phyloP scores from a whole-genome alignment of 78 protist genomes.

The Dictyostelium capitatum region DNA sequence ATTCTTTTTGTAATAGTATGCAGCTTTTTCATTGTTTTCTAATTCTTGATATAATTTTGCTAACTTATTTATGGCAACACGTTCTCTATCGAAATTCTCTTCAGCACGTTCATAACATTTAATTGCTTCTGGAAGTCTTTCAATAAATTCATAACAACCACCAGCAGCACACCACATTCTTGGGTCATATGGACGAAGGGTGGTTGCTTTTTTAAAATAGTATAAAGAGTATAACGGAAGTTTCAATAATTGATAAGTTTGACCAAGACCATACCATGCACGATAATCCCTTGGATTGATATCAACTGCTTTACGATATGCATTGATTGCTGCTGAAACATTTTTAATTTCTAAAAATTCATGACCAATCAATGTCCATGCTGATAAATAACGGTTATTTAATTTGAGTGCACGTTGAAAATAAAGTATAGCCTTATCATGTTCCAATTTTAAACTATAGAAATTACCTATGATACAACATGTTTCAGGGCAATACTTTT shows the following conservation, averaged over 20 bases:
- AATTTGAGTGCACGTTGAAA: slow-evolving; percentile 94
- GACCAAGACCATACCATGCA: slow-evolving; percentile 98
- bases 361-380: slow-evolving; percentile 99
- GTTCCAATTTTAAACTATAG: slow-evolving; percentile 89
- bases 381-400: slow-evolving; percentile 81
- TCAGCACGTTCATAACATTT: slow-evolving; percentile 93
- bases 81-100: slow-evolving; percentile 80
- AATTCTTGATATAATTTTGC: slow-evolving; percentile 80
- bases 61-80: slow-evolving; percentile 82
- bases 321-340: slow-evolving; percentile 93
- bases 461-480: slow-evolving; percentile 96
- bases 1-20: slow-evolving; percentile 67
- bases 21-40: slow-evolving; percentile 79
- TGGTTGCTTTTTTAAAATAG: slow-evolving; percentile 94
- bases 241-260: slow-evolving; percentile 95
- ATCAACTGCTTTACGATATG: slow-evolving; percentile 94
- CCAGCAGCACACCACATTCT: slow-evolving; percentile 95
- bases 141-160: slow-evolving; percentile 80
- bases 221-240: slow-evolving; percentile 91
- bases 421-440: slow-evolving; percentile 95
- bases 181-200: slow-evolving; percentile 88
- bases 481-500: slow-evolving; percentile 95
- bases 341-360: slow-evolving; percentile 96
- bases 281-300: slow-evolving; percentile 94
- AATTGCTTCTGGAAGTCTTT: slow-evolving; percentile 83